Evolutionary conservation across 768 basidiomycete genomes (phyloP).

Genomic region (Leccinum disarticulatum): DNA sequence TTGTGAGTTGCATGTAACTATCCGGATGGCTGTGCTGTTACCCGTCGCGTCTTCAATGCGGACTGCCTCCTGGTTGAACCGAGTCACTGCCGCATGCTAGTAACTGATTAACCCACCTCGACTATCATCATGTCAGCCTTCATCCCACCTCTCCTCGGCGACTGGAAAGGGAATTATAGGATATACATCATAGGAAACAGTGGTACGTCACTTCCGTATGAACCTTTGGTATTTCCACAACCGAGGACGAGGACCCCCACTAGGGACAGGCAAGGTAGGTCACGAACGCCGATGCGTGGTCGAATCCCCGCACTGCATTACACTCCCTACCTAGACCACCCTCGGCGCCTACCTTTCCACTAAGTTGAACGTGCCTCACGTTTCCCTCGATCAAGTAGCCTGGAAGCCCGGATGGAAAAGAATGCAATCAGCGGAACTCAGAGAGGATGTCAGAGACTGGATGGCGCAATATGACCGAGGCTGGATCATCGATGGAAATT

Average conservation of each 20-base stretch:
- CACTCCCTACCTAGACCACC: constrained; percentile 40
- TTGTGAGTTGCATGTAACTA: too few species aligned
- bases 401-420: constrained; percentile 52
- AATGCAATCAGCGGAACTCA: constrained; percentile 30
- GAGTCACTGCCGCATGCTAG: constrained; percentile 1
- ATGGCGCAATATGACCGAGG: constrained; percentile 32
- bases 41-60: too few species aligned
- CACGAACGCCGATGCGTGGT: background rate
- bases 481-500: constrained; percentile 59
- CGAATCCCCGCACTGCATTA: background rate
- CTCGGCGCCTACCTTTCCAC: constrained; percentile 42
- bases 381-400: constrained; percentile 48
- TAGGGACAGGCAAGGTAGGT: constrained; percentile 43
- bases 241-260: background rate
- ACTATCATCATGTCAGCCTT: constrained; percentile 11
- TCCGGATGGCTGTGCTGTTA: too few species aligned
- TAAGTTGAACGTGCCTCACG: constrained; percentile 44
- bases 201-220: constrained; percentile 36
- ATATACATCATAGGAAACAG: constrained; percentile 53
- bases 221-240: background rate
- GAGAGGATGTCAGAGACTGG: constrained; percentile 20
- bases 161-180: constrained; percentile 44
- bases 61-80: background rate
- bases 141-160: constrained; percentile 37
- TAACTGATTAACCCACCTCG: background rate